phyloP scores from a whole-genome alignment of 2,329 filamentous ascomycete species.

The Penicillium sp. region DNA sequence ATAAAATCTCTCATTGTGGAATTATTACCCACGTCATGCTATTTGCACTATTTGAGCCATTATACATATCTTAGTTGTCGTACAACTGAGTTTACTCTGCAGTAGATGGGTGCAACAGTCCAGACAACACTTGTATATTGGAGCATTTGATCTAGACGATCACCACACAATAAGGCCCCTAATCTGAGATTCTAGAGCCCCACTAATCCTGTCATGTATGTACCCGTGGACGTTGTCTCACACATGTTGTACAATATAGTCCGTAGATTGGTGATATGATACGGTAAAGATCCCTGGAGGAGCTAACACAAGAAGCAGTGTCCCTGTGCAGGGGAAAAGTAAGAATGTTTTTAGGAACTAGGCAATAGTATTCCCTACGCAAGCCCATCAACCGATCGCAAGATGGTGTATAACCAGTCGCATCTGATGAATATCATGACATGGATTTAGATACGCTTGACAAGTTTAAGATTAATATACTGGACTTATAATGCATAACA shows the following conservation, averaged over 20 bases:
- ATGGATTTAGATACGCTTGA: neutral
- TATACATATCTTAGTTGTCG: neutral
- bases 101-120: constrained; percentile 1
- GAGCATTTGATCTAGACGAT: neutral
- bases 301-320: neutral
- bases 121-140: constrained; percentile 11
- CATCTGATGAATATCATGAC: neutral
- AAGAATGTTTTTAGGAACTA: constrained; percentile 38
- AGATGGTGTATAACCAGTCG: neutral
- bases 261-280: neutral
- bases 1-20: neutral
- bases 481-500: neutral
- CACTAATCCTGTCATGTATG: neutral
- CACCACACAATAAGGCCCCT: neutral
- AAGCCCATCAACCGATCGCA: neutral
- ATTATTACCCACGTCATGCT: neutral
- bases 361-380: neutral
- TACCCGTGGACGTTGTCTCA: neutral
- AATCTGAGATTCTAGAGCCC: constrained; percentile 8
- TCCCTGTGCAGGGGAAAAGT: neutral
- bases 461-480: neutral
- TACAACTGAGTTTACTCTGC: neutral
- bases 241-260: neutral
- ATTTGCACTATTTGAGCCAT: neutral
- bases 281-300: neutral